Evolutionary conservation across 129 eudicot genomes (phyloP).

Genomic region (Apium graveolens): DNA sequence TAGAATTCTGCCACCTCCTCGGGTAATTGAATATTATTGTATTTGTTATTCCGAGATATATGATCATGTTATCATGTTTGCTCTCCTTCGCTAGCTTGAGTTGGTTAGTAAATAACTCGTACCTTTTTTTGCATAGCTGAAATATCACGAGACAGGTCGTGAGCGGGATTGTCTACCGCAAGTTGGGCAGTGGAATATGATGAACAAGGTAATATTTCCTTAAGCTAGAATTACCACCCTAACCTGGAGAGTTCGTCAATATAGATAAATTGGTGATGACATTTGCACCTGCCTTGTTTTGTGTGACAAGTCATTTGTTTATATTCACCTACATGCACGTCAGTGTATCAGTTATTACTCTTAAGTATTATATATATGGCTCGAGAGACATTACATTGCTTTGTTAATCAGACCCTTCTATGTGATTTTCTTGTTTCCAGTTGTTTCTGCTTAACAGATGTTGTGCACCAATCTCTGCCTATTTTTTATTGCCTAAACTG

Average conservation of each 20-base stretch:
- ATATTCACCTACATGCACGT: neutral
- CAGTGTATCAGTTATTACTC: too few species aligned
- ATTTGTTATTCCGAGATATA: neutral
- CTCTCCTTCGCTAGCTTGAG: neutral
- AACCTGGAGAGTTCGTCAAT: neutral
- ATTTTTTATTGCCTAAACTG: neutral
- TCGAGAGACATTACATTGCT: neutral
- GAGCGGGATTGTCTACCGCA: slow-evolving; percentile 88
- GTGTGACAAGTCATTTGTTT: neutral
- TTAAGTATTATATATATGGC: neutral
- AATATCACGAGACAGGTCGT: slow-evolving; percentile 90
- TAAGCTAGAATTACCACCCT: neutral
- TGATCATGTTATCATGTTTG: neutral
- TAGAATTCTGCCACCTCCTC: slow-evolving; percentile 80
- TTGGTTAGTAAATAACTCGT: slow-evolving; percentile 1
- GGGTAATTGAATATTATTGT: slow-evolving; percentile 37
- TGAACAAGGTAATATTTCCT: slow-evolving; percentile 61
- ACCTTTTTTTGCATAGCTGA: slow-evolving; percentile 41
- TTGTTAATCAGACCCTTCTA: neutral
- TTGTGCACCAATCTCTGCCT: neutral
- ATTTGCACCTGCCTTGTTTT: neutral
- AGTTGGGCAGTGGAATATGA: slow-evolving; percentile 99
- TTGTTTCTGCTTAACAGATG: neutral
- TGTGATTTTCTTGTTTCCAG: neutral
- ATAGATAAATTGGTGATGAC: neutral